Base-by-base conservation (phyloP, 345 rosid species). In the Dovyalis caffra region DNA sequence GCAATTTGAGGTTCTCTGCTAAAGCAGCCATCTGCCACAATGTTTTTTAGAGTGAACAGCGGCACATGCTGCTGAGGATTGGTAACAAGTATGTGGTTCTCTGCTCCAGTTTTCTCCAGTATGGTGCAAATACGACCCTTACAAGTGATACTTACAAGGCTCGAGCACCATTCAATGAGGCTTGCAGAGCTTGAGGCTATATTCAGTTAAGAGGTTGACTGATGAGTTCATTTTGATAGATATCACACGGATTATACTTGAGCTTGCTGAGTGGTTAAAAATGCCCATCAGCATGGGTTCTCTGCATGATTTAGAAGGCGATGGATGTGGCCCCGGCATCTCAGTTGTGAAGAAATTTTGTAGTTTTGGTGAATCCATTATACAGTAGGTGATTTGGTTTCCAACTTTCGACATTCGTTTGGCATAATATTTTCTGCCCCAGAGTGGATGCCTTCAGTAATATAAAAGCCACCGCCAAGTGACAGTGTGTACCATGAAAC, bases 401-500 rank as follows among this genome's bases (percentile, higher is more conserved):
- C 76, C 63, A 1, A 79, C 67, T 67, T 75, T 74, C 11, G 18
- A 57, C 78, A 73, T 84, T 76, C 73, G 40, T 77, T 74, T 72
- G 79, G 82, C 71, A 63, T 67, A 32, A 67, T n/a, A 77, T 86
- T 71, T 72, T 68, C 51, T 63, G 78, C 82, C 74, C 74, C 79
- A 67, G 82, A 53, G 78, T 77, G 53, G 82, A 64, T 72, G 70
- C n/a, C n/a, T n/a, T n/a, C n/a, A n/a, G n/a, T n/a, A n/a, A n/a
- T n/a, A n/a, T 77, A 40, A 26, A 29, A 78, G 76, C 76, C 74
- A 29, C 35, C 74, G 33, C 35, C 33, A 69, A 76, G 77, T 73
- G 78, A 73, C 62, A 61, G 76, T 85, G 76, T 85, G 90, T 85
- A 79, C 73, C 88, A 79, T 64, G 77, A 81, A 71, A 79, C 73